These are phyloP conservation scores for Leptographium flavum DNA, from an alignment of 2,329 filamentous ascomycete genomes.

Conservation along the genomic window DNA sequence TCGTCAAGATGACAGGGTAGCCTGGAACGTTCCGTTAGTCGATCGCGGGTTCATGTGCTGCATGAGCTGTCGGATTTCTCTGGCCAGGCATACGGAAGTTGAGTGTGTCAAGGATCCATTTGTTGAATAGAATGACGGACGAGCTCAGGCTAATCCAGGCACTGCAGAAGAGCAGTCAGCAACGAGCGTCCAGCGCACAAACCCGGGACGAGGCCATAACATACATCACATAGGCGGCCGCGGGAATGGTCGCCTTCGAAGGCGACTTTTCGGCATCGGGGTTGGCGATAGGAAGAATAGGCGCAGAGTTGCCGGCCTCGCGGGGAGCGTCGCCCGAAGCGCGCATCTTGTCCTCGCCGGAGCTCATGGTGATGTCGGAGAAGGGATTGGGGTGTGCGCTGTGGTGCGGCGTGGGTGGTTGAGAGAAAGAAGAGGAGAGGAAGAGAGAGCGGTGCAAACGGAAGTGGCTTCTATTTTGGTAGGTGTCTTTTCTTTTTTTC, in stretches of 20 bases:
- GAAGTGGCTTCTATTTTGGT: background rate
- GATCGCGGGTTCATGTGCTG: too few species aligned
- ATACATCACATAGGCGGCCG: slow-evolving; percentile 71
- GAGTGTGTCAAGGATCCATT: slow-evolving; percentile 82
- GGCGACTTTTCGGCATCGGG: slow-evolving; percentile 57
- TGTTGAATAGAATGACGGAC: slow-evolving; percentile 97
- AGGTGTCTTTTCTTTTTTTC: background rate
- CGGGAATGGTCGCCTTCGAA: slow-evolving; percentile 53
- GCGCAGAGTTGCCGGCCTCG: slow-evolving; percentile 27
- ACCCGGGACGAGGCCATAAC: slow-evolving; percentile 11
- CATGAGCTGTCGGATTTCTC: background rate
- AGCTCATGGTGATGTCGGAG: slow-evolving; percentile 32
- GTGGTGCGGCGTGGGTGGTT: background rate
- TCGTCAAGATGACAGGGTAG: slow-evolving; percentile 72
- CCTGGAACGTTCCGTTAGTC: slow-evolving; percentile 23
- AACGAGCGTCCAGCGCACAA: background rate
- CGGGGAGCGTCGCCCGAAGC: slow-evolving; percentile 64
- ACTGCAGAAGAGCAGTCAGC: slow-evolving; percentile 28
- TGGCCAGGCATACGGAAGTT: slow-evolving; percentile 50
- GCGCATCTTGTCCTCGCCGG: slow-evolving; percentile 65
- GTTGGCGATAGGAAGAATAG: slow-evolving; percentile 68
- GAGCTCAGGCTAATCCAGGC: slow-evolving; percentile 88
- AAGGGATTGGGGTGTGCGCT: background rate
- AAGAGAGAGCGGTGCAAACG: background rate
- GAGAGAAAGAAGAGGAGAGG: background rate